Conservation (phyloP, 2,329 filamentous ascomycete species). For the Tricladium varicosporioides region DNA sequence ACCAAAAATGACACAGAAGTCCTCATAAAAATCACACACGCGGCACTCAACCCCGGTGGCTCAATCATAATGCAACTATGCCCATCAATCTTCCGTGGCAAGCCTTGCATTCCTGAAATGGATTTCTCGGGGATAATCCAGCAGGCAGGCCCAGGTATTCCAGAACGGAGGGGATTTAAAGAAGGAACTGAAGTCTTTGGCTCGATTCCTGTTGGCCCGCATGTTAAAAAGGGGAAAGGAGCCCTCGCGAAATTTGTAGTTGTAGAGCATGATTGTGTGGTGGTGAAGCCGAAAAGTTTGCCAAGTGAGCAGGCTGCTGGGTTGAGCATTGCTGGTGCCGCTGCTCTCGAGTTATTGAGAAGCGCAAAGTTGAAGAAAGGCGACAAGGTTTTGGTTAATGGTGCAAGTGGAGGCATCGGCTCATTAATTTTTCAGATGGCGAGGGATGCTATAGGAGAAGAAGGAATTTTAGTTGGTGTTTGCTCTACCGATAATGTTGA, state of each 20-base stretch:
- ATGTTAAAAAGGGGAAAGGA: slow-evolving; percentile 37
- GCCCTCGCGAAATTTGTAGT: slow-evolving; percentile 41
- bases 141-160: slow-evolving; percentile 34
- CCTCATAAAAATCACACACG: slow-evolving; percentile 33
- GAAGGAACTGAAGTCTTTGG: slow-evolving; percentile 38
- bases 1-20: slow-evolving; percentile 3
- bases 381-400: slow-evolving; percentile 46
- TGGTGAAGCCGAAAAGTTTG: slow-evolving; percentile 33
- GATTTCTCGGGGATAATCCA: slow-evolving; percentile 44
- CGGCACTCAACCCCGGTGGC: slow-evolving; percentile 45
- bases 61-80: slow-evolving; percentile 42
- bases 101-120: slow-evolving; percentile 40
- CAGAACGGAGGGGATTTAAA: slow-evolving; percentile 26
- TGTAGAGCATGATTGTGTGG: slow-evolving; percentile 36
- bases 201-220: slow-evolving; percentile 37
- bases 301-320: slow-evolving; percentile 38
- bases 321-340: slow-evolving; percentile 39
- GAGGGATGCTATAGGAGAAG: slow-evolving; percentile 37
- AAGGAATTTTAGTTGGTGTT: slow-evolving; percentile 45
- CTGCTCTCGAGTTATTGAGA: slow-evolving; percentile 39
- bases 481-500: slow-evolving; percentile 47
- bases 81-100: slow-evolving; percentile 38
- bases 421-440: slow-evolving; percentile 45
- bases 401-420: slow-evolving; percentile 51
- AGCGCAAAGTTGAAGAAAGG: slow-evolving; percentile 40